Percentiles rank a stretch among this genome's conserved stretches.
These are phyloP conservation scores for Polytrichum commune DNA, from an alignment of 225 moss, liverwort and hornwort genomes.

Conservation along the genomic window DNA sequence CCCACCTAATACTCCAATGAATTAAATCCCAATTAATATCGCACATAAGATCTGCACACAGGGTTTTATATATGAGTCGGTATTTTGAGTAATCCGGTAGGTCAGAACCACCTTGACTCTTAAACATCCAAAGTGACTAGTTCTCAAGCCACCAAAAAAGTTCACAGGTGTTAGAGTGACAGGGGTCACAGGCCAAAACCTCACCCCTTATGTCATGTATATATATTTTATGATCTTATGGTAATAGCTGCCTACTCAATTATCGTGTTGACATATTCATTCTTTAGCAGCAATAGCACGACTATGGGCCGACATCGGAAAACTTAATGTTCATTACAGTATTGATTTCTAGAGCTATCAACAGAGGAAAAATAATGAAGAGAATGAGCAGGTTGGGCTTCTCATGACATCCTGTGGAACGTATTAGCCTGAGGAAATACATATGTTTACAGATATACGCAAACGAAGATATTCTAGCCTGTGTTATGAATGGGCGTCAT, in stretches of 20 bases:
- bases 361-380: no score
- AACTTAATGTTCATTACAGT: no score
- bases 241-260: background rate
- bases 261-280: background rate
- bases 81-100: background rate
- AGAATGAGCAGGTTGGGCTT: no score
- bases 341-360: background rate
- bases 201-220: background rate
- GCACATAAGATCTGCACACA: no score
- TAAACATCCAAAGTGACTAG: background rate
- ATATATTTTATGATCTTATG: background rate
- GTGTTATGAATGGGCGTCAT: background rate
- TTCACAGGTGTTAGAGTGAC: no score
- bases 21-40: no score
- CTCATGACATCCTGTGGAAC: background rate
- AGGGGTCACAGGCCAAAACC: no score
- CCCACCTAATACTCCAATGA: no score
- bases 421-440: background rate
- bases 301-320: background rate
- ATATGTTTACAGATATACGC: background rate
- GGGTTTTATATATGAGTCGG: no score
- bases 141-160: background rate
- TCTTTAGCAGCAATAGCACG: background rate
- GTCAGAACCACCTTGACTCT: background rate
- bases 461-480: background rate